These are phyloP conservation scores for Huntiella savannae DNA, from an alignment of 2,329 filamentous ascomycete genomes.

Conservation along the genomic window DNA sequence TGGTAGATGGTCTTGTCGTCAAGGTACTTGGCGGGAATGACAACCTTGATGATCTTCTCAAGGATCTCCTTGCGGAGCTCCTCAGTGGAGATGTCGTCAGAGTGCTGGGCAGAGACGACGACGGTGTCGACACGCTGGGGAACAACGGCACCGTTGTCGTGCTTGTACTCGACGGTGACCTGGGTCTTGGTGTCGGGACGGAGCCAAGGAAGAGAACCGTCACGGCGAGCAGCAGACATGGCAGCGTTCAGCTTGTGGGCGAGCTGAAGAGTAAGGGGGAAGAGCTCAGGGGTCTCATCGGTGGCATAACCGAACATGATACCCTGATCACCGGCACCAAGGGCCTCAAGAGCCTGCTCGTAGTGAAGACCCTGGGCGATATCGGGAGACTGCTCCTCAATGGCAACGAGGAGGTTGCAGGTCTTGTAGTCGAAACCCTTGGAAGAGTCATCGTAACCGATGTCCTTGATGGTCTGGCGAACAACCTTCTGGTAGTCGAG, in stretches of 20 bases:
- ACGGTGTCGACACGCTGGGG: slow-evolving; percentile 89
- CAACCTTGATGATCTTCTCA: slow-evolving; percentile 92
- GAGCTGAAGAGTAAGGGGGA: slow-evolving; percentile 82
- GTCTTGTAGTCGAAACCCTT: slow-evolving; percentile 99
- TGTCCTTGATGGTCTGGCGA: slow-evolving; percentile 88
- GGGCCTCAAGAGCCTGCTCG: slow-evolving; percentile 89
- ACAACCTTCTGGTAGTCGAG: slow-evolving; percentile 98
- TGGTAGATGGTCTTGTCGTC: slow-evolving; percentile 92
- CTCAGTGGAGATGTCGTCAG: slow-evolving; percentile 72
- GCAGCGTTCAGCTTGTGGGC: slow-evolving; percentile 94
- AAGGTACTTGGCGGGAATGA: slow-evolving; percentile 81
- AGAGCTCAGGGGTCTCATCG: slow-evolving; percentile 93
- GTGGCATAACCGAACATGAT: slow-evolving; percentile 99
- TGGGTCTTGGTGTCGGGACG: slow-evolving; percentile 99
- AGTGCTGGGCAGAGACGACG: slow-evolving; percentile 91
- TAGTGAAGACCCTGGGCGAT: slow-evolving; percentile 98
- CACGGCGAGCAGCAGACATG: slow-evolving; percentile 75
- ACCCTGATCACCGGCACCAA: slow-evolving; percentile 97
- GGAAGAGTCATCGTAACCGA: slow-evolving; percentile 88
- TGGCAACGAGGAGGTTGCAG: slow-evolving; percentile 92
- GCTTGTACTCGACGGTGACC: slow-evolving; percentile 96
- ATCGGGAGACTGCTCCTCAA: slow-evolving; percentile 97
- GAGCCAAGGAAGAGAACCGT: slow-evolving; percentile 81
- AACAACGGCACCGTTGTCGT: slow-evolving; percentile 84
- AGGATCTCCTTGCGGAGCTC: slow-evolving; percentile 82